A percentile compares a stretch with the other conserved stretches of the same genome.
These are phyloP conservation scores for Xylariomycetidae sp. DNA, from an alignment of 2,329 filamentous ascomycete genomes.

Conservation along the genomic window DNA sequence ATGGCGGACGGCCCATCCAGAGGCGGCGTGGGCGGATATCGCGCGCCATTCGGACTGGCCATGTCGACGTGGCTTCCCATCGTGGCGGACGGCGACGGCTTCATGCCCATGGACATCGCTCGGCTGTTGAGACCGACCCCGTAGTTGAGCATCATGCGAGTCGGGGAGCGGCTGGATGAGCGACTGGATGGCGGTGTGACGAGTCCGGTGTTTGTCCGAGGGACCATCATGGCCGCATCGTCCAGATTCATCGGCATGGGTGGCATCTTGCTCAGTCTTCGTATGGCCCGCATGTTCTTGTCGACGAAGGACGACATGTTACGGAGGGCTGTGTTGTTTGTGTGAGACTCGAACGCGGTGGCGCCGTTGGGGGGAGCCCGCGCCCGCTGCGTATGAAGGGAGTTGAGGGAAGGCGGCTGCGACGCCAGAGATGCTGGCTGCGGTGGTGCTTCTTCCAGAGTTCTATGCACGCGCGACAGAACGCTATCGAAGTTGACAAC, in stretches of 20 bases:
- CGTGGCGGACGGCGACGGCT: slow-evolving; percentile 3
- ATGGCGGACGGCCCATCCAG: no score
- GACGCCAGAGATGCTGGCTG: slow-evolving; percentile 4
- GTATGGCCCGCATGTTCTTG: not conserved
- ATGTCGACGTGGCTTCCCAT: no score
- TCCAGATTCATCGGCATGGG: slow-evolving; percentile 1
- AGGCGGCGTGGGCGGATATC: no score
- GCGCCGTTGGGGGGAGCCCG: not conserved
- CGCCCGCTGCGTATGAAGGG: not conserved
- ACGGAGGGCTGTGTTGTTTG: not conserved
- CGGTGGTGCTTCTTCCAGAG: slow-evolving; percentile 14
- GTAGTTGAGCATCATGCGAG: slow-evolving; percentile 9
- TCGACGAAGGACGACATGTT: slow-evolving; percentile 3
- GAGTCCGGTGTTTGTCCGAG: slow-evolving; percentile 7
- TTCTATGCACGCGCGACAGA: slow-evolving; percentile 37
- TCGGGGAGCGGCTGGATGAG: slow-evolving; percentile 25
- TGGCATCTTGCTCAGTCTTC: not conserved
- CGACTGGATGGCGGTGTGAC: slow-evolving; percentile 31
- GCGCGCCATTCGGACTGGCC: no score
- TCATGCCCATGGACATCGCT: slow-evolving; percentile 17
- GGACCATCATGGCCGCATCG: slow-evolving; percentile 7
- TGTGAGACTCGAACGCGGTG: not conserved
- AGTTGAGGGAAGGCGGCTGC: slow-evolving; percentile 1
- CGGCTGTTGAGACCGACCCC: slow-evolving; percentile 7
- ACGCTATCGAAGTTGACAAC: slow-evolving; percentile 41